Evolutionary conservation across 176 grass and related monocot species (phyloP).

Genomic region (Cenchrus fungigraminus): DNA sequence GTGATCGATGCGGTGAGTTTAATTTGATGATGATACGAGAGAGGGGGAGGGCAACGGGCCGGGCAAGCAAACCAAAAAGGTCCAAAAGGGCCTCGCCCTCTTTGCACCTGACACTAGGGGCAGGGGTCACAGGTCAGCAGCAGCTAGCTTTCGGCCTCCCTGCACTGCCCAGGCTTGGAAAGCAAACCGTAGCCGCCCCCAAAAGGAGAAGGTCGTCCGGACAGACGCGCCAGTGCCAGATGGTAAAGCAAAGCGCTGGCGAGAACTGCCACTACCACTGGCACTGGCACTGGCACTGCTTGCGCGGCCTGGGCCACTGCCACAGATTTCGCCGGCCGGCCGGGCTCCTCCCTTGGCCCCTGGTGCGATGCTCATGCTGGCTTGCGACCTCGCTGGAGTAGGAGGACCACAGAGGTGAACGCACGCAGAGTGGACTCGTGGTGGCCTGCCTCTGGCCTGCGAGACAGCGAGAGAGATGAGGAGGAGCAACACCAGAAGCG

Average conservation of each 20-base stretch:
- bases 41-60: too few relatives aligned
- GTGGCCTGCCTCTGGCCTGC: too few relatives aligned
- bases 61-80: too few relatives aligned
- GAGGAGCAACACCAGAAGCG: background rate
- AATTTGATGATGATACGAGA: background rate
- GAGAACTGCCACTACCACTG: slow-evolving; percentile 29
- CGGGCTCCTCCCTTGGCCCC: background rate
- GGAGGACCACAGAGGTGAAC: slow-evolving; percentile 15
- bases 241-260: slow-evolving; percentile 34
- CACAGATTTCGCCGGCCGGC: slow-evolving; percentile 37
- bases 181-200: background rate
- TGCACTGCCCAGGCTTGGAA: background rate
- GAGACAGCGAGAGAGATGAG: too few relatives aligned
- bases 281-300: slow-evolving; percentile 4
- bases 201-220: background rate
- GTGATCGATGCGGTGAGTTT: too few relatives aligned
- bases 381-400: background rate
- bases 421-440: too few relatives aligned
- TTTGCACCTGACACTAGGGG: background rate
- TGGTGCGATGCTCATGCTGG: background rate
- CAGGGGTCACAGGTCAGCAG: background rate
- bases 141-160: background rate
- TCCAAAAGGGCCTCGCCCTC: background rate
- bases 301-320: slow-evolving; percentile 38
- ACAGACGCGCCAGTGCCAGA: background rate